Conservation (phyloP, 371 early-diverging fungal species). For the Mucor indicus region DNA sequence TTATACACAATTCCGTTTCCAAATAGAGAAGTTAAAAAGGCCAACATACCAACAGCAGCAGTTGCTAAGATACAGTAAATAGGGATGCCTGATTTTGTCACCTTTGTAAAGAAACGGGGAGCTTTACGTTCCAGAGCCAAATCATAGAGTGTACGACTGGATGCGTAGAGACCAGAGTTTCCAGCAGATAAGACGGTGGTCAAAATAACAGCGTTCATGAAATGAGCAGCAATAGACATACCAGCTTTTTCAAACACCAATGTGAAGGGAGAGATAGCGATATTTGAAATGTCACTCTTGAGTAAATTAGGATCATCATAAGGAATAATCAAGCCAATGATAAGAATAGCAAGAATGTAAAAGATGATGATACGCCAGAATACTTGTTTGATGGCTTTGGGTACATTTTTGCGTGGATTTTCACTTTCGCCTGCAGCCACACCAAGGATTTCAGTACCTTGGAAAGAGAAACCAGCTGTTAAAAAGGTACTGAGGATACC, state of each 20-base stretch:
- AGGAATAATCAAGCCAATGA: slow-evolving; percentile 68
- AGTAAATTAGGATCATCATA: slow-evolving; percentile 55
- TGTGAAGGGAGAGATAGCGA: slow-evolving; percentile 65
- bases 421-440: slow-evolving; percentile 75
- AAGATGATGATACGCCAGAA: slow-evolving; percentile 61
- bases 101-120: slow-evolving; percentile 38
- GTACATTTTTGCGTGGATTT: slow-evolving; percentile 68
- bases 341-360: slow-evolving; percentile 60
- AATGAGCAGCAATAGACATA: slow-evolving; percentile 32
- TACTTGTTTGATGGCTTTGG: slow-evolving; percentile 43
- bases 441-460: slow-evolving; percentile 79
- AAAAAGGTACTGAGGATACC: slow-evolving; percentile 55
- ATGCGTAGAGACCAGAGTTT: slow-evolving; percentile 70
- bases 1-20: slow-evolving; percentile 47
- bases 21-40: slow-evolving; percentile 51
- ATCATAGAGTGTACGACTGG: slow-evolving; percentile 62
- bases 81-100: slow-evolving; percentile 50
- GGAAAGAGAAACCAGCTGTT: slow-evolving; percentile 84
- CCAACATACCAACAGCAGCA: slow-evolving; percentile 47
- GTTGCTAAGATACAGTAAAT: slow-evolving; percentile 51
- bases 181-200: slow-evolving; percentile 67
- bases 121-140: slow-evolving; percentile 62
- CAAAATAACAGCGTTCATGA: slow-evolving; percentile 45
- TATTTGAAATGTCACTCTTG: slow-evolving; percentile 38
- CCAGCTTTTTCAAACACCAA: slow-evolving; percentile 60